A percentile compares a stretch with the other conserved stretches of the same genome.
Evolutionary conservation across 2,329 filamentous ascomycete genomes (phyloP).

Genomic region (Cladosporium sp.): DNA sequence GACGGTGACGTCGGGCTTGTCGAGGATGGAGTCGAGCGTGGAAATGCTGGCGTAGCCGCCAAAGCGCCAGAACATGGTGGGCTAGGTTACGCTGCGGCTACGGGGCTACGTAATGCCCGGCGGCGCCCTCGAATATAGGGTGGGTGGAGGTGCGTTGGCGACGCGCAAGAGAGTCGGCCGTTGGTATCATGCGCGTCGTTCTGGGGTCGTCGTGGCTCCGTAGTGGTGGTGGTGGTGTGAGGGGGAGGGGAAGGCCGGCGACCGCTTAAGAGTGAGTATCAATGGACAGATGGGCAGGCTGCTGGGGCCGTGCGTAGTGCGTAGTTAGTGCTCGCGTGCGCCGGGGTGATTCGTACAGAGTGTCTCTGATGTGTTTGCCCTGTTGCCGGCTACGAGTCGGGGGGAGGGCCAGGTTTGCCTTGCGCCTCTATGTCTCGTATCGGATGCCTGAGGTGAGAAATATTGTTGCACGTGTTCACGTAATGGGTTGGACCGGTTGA

Average conservation of each 20-base stretch:
- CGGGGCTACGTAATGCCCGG: conserved; percentile 9
- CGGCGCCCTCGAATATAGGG: conserved; percentile 3
- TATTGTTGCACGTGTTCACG: too few species aligned
- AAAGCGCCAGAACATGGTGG: conserved; percentile 99
- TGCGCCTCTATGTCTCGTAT: too few species aligned
- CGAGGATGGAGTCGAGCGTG: conserved; percentile 91
- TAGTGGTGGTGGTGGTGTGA: neutral
- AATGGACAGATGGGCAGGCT: conserved; percentile 8
- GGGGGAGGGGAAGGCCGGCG: conserved; percentile 5
- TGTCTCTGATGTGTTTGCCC: too few species aligned
- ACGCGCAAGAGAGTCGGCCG: conserved; percentile 1
- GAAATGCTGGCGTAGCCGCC: conserved; percentile 97
- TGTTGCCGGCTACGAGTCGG: too few species aligned
- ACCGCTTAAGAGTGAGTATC: conserved; percentile 3
- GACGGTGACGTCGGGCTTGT: conserved; percentile 88
- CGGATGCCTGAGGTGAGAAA: too few species aligned
- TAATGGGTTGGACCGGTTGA: too few species aligned
- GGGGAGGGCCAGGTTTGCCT: too few species aligned
- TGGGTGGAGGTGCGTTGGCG: conserved; percentile 9
- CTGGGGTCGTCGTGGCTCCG: neutral
- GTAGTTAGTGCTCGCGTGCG: conserved; percentile 1
- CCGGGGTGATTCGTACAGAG: neutral
- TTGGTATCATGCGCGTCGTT: conserved; percentile 12
- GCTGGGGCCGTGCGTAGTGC: neutral
- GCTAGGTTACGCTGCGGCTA: neutral